A percentile compares a stretch with the other conserved stretches of the same genome.
Evolutionary conservation across 78 protist species (phyloP).

Genomic region (Dictyostelium capitatum): DNA sequence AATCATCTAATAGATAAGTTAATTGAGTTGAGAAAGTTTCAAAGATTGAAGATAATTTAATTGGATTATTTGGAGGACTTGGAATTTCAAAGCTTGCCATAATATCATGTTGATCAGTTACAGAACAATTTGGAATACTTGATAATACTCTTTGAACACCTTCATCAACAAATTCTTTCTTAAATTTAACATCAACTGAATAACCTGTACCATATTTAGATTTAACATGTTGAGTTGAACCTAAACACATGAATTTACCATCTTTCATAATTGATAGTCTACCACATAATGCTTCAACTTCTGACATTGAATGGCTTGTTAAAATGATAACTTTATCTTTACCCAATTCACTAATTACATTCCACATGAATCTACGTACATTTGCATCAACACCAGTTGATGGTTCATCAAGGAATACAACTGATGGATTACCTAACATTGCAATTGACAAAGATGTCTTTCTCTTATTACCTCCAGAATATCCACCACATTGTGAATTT

Average conservation of each 20-base stretch:
- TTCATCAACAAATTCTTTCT: constrained; percentile 23
- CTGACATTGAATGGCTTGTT: constrained; percentile 90
- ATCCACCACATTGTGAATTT: background rate
- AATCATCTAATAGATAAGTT: background rate
- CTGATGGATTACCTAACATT: constrained; percentile 83
- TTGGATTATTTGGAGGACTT: constrained; percentile 4
- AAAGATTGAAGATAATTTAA: background rate
- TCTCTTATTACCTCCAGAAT: constrained; percentile 93
- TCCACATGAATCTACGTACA: constrained; percentile 85
- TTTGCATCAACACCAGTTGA: constrained; percentile 86
- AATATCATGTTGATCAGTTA: constrained; percentile 33
- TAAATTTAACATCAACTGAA: constrained; percentile 41
- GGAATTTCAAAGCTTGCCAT: constrained; percentile 43
- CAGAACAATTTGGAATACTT: background rate
- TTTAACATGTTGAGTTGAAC: constrained; percentile 80
- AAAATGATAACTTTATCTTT: constrained; percentile 76
- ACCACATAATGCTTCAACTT: constrained; percentile 80
- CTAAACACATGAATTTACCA: constrained; percentile 83
- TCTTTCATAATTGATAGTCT: constrained; percentile 93
- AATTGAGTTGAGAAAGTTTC: background rate
- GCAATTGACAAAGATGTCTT: constrained; percentile 89
- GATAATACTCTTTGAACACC: constrained; percentile 1
- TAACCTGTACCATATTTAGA: constrained; percentile 59
- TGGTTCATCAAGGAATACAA: constrained; percentile 88
- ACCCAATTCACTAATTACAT: constrained; percentile 47